phyloP scores from a whole-genome alignment of 305 asterid genomes.

The Rubia peregrina region DNA sequence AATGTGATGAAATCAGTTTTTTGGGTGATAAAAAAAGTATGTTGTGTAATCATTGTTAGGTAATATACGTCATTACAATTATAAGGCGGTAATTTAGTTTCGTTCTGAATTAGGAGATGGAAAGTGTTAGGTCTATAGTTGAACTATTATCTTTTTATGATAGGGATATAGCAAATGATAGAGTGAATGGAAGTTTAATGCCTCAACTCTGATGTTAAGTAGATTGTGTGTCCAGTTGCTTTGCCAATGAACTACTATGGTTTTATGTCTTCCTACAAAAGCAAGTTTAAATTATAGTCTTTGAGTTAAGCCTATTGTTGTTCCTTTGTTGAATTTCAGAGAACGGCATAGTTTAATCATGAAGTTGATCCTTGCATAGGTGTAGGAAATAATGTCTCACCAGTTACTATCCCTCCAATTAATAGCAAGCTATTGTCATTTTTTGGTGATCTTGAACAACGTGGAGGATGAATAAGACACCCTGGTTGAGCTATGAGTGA shows the following conservation, averaged over 20 bases:
- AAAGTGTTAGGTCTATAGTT: too few species aligned
- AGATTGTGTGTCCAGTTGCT: too few species aligned
- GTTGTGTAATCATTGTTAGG: too few species aligned
- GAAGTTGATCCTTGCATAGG: constrained; percentile 39
- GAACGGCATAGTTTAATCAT: background rate
- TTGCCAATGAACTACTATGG: background rate
- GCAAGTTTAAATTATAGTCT: background rate
- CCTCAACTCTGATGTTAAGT: too few species aligned
- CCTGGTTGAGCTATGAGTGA: constrained; percentile 97
- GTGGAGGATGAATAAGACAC: constrained; percentile 74
- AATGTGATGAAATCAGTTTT: too few species aligned
- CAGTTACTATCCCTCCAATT: constrained; percentile 60
- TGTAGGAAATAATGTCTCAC: constrained; percentile 68
- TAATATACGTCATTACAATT: too few species aligned
- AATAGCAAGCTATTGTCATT: constrained; percentile 91
- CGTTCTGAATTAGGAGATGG: too few species aligned
- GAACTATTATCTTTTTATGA: too few species aligned
- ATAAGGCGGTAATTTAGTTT: too few species aligned
- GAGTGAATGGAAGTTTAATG: too few species aligned
- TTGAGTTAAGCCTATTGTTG: background rate
- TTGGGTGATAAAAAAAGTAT: too few species aligned
- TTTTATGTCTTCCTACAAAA: background rate
- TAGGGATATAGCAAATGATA: too few species aligned
- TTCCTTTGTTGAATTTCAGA: background rate
- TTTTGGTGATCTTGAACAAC: constrained; percentile 98